Evolutionary conservation across 192 early-diverging fungal genomes (phyloP), one percentile per base, ranked within the genome.

Genomic region (Entomortierella parvispora): DNA sequence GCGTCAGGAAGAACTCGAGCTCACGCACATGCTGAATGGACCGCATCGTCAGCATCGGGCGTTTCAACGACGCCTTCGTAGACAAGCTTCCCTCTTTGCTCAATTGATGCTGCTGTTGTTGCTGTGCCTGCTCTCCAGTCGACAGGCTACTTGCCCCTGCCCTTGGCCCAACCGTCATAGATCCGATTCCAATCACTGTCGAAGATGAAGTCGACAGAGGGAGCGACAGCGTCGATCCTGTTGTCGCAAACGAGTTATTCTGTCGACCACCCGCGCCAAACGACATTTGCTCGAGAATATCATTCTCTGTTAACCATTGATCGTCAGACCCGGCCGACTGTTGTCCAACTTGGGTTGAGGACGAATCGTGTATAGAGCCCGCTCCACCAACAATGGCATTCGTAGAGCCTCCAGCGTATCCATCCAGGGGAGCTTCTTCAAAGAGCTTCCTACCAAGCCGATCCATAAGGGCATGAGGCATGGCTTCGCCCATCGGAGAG

Each of bases 1-100:
- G 87, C 31, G 87, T 85, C 26, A 97, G 80, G 82, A 97, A 95
- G 50, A 89, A 89, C 34, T 90, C 87, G 1, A 97, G 86, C 62
- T 95, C 88, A 15, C 83, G 80, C n/a, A 92, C 85, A 31, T 83
- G 85, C n/a, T 80, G 55, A 23, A 94, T 89, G 31, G 84, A 83
- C 3, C 88, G 81, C 71, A 89, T 85, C n/a, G 91, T 89, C 45
- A 97, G 68, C 74, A 95, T 85, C 0, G 95, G 94, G 29, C 93
- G 85, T 60, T 90, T 90, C 42, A 88, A 28, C 45, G 68, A 76
- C 17, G 80, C 70, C 25, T 58, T 58, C 28, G 69, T 57, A 0
- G 61, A 20, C 46, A 49, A 4, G 47, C 22, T 5, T 49, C n/a
- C 9, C 47, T n/a, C 49, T 5, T 51, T 51, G 44, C 12, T 2